Conservation (phyloP, 257 asterid genomes). For the Eustoma russellianum region DNA sequence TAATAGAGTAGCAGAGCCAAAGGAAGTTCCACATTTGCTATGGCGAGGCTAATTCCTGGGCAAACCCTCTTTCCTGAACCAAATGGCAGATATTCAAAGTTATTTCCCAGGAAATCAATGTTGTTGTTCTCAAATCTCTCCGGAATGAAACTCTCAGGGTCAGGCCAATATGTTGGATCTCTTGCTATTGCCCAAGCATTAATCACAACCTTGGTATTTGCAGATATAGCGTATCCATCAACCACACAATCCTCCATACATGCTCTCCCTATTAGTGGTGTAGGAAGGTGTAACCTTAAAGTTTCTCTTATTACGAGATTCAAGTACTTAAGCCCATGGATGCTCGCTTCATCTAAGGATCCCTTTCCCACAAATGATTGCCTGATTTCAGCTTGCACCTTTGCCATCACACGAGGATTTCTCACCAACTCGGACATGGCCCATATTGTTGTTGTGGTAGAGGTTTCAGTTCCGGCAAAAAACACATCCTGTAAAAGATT, state of each 20-base stretch:
- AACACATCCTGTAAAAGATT: neutral
- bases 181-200: constrained; percentile 3
- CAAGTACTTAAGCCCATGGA: neutral
- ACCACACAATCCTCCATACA: constrained; percentile 1
- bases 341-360: neutral
- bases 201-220: neutral
- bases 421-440: constrained; percentile 1
- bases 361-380: neutral
- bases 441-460: neutral
- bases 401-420: neutral
- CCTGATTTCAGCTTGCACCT: neutral
- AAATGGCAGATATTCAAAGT: neutral
- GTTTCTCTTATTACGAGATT: neutral
- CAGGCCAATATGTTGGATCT: neutral
- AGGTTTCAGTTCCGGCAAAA: neutral
- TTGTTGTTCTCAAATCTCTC: neutral
- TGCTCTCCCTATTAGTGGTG: neutral
- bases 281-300: neutral
- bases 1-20: too few relatives aligned
- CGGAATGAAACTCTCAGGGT: neutral
- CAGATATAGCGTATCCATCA: neutral
- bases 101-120: neutral
- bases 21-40: too few relatives aligned
- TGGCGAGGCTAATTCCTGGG: neutral
- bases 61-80: neutral